Evolutionary conservation across 2,329 filamentous ascomycete species (phyloP), one percentile per base, ranked within the genome.

Genomic region (Penicillium verrucosum): DNA sequence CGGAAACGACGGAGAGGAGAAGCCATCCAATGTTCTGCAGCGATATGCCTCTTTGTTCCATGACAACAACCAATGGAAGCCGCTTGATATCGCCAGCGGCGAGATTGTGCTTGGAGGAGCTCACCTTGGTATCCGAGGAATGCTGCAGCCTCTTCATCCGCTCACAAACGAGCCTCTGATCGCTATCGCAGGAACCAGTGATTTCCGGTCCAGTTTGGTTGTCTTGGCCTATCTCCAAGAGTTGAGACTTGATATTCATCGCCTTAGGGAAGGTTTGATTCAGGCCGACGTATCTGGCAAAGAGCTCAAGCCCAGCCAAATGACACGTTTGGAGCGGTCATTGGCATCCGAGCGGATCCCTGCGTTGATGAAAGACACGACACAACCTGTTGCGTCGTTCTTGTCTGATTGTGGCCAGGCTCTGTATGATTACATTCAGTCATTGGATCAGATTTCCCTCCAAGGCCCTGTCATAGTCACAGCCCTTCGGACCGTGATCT

Each of bases 291-390:
- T 69, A 43, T 67, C 69, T 27, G 69, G 67, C 21, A 68, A 68
- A 40, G 60, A 63, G 30, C 69, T 75, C 21, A 77, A 75, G 51
- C 73, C 74, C 23, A 75, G 73, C 41, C 70, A 77, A 53, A 77
- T 77, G 75, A 76, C 64, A 41, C 70, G 67, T 5, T 52, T 77
- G 43, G 73, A 77, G 54, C 67, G 74, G n/a, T 77, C 75, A 23
- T 59, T 77, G 46, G 75, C 74, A 49, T 76, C 75, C 11, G 61
- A 57, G 37, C 68, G 73, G n/a, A 72, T 77, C 46, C 71, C 70
- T 37, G 64, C 73, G 4, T 59, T 77, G 59, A 73, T 73, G 70
- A 77, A 77, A 50, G 75, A 77, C 55, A 63, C 73, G 25, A 76
- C 75, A 6, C 73, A 76, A 43, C 74, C 73, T 27, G 69, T 77